These are phyloP conservation scores for Prosopis cineraria DNA, from an alignment of 306 rosid species.

Conservation along the genomic window DNA sequence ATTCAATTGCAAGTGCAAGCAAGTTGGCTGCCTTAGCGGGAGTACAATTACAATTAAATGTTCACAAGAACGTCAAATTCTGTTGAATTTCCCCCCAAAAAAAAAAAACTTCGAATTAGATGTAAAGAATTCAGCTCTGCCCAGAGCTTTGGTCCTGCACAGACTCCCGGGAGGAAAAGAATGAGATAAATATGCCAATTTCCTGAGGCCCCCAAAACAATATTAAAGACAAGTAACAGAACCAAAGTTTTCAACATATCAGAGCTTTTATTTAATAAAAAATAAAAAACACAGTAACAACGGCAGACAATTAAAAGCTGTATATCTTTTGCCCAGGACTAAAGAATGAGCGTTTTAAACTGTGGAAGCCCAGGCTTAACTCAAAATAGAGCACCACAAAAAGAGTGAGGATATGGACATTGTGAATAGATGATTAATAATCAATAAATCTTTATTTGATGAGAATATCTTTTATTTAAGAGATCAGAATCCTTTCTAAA, in stretches of 20 bases:
- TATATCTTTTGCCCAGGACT: neutral
- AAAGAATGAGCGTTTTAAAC: neutral
- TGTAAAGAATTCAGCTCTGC: neutral
- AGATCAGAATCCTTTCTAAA: neutral
- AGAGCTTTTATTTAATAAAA: neutral
- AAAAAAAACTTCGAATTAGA: neutral
- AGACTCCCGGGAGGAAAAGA: too few species aligned
- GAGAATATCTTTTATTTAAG: neutral
- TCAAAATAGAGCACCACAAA: neutral
- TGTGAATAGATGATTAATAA: neutral
- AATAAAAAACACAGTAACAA: neutral
- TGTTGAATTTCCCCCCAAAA: neutral
- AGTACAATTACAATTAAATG: neutral
- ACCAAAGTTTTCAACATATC: neutral
- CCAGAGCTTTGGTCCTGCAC: neutral
- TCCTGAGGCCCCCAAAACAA: neutral
- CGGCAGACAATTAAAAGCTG: neutral
- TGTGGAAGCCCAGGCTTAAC: neutral
- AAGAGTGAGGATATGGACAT: neutral
- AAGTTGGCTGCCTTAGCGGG: neutral
- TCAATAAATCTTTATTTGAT: neutral
- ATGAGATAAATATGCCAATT: too few species aligned
- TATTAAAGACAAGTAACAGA: neutral
- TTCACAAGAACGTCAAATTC: slow-evolving; percentile 5
- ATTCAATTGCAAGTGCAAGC: neutral